Evolutionary conservation across 257 asterid genomes (phyloP), one percentile per base, ranked within the genome.

Genomic region (Marsdenia floribunda): DNA sequence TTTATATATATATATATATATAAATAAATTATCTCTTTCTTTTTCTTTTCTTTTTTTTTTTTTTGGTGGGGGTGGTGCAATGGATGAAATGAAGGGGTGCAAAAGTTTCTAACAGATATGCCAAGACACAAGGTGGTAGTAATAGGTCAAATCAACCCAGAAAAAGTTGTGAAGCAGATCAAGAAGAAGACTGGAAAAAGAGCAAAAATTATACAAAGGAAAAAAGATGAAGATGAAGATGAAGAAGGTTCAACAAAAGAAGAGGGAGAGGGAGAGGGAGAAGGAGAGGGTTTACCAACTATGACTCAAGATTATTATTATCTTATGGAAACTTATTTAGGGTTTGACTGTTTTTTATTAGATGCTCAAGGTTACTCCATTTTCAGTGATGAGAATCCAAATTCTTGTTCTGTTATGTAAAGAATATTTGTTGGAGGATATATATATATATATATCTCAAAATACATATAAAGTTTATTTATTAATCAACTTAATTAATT

Each of bases 371-470:
- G 74, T 1, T 87, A 82, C 68, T 72, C 83, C 76, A 82, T 91
- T 86, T 89, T 94, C 18, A 92, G 86, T 46, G 95, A 94, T 76
- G 98, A 91, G 71, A 91, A 90, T 80, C 80, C 92, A 71, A 91
- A 94, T 86, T 84, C 97, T 8, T 94, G 97, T 84, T 82, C 81
- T 3, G 63, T 87, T 16, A 87, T 94, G 96, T 93, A 75, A 86
- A 72, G 4, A 38, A 15, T 14, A n/a, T 52, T 52, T 16, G 57
- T 52, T 52, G 6, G n/a, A 52, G 6, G 57, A 52, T 52, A 29
- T 29, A 29, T 29, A 29, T 11, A 49, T 49, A 13, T 50, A 50
- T 50, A 13, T 29, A 50, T 50, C 16, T 13, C 10, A 49, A 52
- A 24, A 68, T 46, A 26, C 11, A 69, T 44, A 6, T 44, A 8